Conservation (phyloP, 2,329 filamentous ascomycete species). For the Pseudogymnoascus sp. region DNA sequence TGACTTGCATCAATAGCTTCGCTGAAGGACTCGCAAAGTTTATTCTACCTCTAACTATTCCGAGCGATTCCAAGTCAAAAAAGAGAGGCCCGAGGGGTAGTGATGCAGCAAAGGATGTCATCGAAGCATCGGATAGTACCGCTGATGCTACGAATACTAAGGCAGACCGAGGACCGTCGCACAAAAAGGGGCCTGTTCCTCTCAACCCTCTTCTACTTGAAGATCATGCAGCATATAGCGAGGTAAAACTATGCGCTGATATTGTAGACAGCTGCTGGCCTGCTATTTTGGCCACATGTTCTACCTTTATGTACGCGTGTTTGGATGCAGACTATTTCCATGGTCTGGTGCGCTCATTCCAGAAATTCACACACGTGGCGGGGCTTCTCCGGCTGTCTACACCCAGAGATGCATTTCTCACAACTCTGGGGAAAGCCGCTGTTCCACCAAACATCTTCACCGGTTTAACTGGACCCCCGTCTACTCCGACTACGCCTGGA, state of each 20-base stretch:
- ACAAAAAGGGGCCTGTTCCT: constrained; percentile 67
- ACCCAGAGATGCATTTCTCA: constrained; percentile 87
- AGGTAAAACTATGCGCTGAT: constrained; percentile 67
- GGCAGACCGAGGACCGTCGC: constrained; percentile 55
- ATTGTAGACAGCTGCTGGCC: constrained; percentile 94
- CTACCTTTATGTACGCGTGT: constrained; percentile 86
- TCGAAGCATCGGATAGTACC: background rate
- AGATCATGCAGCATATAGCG: constrained; percentile 60
- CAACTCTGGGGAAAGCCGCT: constrained; percentile 85
- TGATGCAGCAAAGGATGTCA: constrained; percentile 14
- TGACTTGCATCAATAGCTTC: constrained; percentile 81
- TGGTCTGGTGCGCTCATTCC: constrained; percentile 80
- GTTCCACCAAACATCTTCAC: constrained; percentile 72
- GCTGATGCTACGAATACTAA: constrained; percentile 17
- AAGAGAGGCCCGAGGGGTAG: constrained; percentile 31
- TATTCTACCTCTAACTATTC: constrained; percentile 81
- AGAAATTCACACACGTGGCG: constrained; percentile 90
- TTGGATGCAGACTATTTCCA: constrained; percentile 94
- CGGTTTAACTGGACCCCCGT: constrained; percentile 42
- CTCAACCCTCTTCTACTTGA: constrained; percentile 73
- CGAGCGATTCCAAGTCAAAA: constrained; percentile 53
- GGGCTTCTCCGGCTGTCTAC: constrained; percentile 77
- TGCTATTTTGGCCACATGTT: constrained; percentile 86
- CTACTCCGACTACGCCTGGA: constrained; percentile 36
- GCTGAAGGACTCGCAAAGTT: constrained; percentile 92